Base-by-base conservation (phyloP, 176 grass and related monocot species). In the Chloris gayana region DNA sequence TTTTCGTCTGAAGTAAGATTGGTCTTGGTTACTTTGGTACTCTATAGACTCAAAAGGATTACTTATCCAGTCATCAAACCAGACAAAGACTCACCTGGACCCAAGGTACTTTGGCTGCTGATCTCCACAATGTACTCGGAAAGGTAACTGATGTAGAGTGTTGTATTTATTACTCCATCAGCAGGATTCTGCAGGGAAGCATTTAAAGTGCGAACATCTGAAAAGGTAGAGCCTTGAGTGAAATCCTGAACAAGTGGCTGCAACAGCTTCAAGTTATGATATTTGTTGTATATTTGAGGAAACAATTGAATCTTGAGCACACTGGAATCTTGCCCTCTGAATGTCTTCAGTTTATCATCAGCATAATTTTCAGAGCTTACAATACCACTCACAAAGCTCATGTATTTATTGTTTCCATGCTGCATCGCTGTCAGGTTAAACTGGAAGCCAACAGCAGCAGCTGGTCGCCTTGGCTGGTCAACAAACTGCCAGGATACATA, bases 401-500 rank as follows among this genome's bases (percentile, higher is more conserved):
- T 13, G 10, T 88, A 81, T 69, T 50, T 85, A 32, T 82, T 30
- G 37, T 98, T 77, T 73, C 86, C 89, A 69, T 87, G 88, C 65
- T 91, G 83, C 45, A 75, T 94, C 0, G 95, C 81, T 35, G 92
- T 91, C 60, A 95, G 75, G 62, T 98, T 95, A 37, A 98, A 98
- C 53, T 88, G 89, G 66, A 98, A 98, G 51, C 87, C 95, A 10
- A 95, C 84, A 69, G 92, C 95, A 1, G 81, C 29, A 3, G 90
- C 92, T 17, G 95, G 95, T 62, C 76, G 75, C 81, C 76, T 70
- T 17, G 81, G 88, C 53, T 88, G 60, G 80, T 98, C 95, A 45
- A 93, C 61, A 86, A 98, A 98, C 46, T 98, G 92, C 95, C 95
- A 98, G 30, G 95, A 95, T 59, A 98, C 83, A 22, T 89, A 98